Evolutionary conservation across 1,284 basidiomycete genomes (phyloP).

Genomic region (Trichosporon faecale): DNA sequence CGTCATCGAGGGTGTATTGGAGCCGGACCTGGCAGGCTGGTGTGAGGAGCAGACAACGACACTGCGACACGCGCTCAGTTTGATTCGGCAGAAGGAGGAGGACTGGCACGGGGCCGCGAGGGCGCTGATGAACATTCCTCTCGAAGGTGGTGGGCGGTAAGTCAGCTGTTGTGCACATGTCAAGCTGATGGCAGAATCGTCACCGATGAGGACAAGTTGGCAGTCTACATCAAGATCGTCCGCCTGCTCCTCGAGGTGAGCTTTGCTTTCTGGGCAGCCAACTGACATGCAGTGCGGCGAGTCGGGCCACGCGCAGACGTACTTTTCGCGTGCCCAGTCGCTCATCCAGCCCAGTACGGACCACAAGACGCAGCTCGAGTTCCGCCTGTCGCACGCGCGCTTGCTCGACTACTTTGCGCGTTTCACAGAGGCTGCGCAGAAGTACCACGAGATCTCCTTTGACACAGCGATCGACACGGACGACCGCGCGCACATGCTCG

Average conservation of each 20-base stretch:
- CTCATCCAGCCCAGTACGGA: constrained; percentile 74
- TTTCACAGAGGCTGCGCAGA: constrained; percentile 90
- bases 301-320: constrained; percentile 82
- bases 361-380: constrained; percentile 71
- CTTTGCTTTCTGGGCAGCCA: neutral
- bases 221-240: constrained; percentile 88
- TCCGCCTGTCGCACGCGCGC: constrained; percentile 80
- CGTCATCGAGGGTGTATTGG: constrained; percentile 43
- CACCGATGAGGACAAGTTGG: constrained; percentile 80
- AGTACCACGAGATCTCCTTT: constrained; percentile 91
- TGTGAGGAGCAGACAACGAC: constrained; percentile 93
- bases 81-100: constrained; percentile 82
- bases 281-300: constrained; percentile 44
- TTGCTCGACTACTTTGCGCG: constrained; percentile 87
- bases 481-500: constrained; percentile 80
- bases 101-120: constrained; percentile 90
- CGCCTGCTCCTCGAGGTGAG: constrained; percentile 86
- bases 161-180: constrained; percentile 25
- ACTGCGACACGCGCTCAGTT: constrained; percentile 79
- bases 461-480: constrained; percentile 83
- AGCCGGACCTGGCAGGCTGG: constrained; percentile 57
- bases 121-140: constrained; percentile 82
- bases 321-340: constrained; percentile 91
- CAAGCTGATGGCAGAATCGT: constrained; percentile 58
- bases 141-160: constrained; percentile 86